Evolutionary conservation across 176 grass and related monocot genomes (phyloP), one percentile per base, ranked within the genome.

Genomic region (Pontederia paniculata): DNA sequence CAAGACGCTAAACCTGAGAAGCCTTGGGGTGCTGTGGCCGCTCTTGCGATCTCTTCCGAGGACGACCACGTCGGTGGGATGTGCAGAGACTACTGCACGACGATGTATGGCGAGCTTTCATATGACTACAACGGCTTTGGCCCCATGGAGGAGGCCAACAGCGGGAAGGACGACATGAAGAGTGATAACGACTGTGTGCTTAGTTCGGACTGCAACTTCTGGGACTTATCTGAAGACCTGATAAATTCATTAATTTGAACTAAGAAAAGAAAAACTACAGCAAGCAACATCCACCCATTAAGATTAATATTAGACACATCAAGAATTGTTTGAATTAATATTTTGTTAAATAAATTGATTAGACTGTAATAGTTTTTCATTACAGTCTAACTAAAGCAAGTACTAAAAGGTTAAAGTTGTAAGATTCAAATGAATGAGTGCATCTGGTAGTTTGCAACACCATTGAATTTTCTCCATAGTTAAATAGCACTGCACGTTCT

Each of bases 221-320:
- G 93, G 93, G 86, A 91, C 66, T 77, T 98, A 69, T 69, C 77
- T 15, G 86, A 88, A 9, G 93, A 91, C 50, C 70, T 98, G 1
- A 73, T 83, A 17, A 98, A 89, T 62, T 74, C 73, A 42, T 66
- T 84, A 23, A 52, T 84, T 45, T 81, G 45, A 51, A 21, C 28
- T 21, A 52, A 17, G 8, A 21, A 44, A 47, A 21, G 20, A 20
- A 57, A 15, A 15, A 8, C n/a, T 6, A 50, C 8, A 14, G 6
- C 47, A 48, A n/a, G n/a, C n/a, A n/a, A n/a, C n/a, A n/a, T n/a
- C n/a, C n/a, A n/a, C n/a, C n/a, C n/a, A n/a, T n/a, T n/a, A n/a
- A n/a, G n/a, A n/a, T n/a, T n/a, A 53, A 21, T 9, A 53, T 18
- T 31, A 31, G 1, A 31, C n/a, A 5, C 5, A 1, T 31, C 2